Percentiles rank a stretch among this genome's conserved stretches.
Evolutionary conservation across 495 filamentous ascomycete genomes (phyloP).

Genomic region (Ascodesmis nigricans): DNA sequence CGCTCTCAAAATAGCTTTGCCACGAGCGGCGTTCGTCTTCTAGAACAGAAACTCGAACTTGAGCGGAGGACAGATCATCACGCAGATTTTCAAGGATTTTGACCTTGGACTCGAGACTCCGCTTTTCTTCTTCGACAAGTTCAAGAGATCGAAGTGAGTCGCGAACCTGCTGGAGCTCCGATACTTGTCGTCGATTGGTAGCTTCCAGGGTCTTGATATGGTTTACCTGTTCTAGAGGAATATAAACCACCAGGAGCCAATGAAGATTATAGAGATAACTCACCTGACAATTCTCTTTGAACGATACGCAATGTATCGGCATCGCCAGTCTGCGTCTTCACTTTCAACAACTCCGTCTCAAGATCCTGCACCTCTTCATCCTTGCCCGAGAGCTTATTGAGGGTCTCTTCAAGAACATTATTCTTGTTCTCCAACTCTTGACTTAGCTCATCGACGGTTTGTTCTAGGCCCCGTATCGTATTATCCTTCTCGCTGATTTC

Average conservation of each 20-base stretch:
- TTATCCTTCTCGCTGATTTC: slow-evolving; percentile 48
- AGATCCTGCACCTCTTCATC: slow-evolving; percentile 48
- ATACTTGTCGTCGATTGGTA: slow-evolving; percentile 53
- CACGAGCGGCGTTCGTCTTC: slow-evolving; percentile 76
- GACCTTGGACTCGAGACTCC: slow-evolving; percentile 53
- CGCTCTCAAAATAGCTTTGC: slow-evolving; percentile 62
- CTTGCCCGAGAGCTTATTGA: slow-evolving; percentile 42
- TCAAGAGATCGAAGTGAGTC: slow-evolving; percentile 65
- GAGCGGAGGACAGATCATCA: slow-evolving; percentile 50
- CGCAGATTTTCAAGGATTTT: slow-evolving; percentile 52
- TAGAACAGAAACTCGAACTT: slow-evolving; percentile 61
- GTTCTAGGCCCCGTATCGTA: slow-evolving; percentile 42
- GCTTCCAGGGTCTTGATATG: slow-evolving; percentile 71
- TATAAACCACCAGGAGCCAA: slow-evolving; percentile 2
- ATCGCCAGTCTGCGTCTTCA: slow-evolving; percentile 71
- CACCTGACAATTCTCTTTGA: slow-evolving; percentile 49
- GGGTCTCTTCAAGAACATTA: slow-evolving; percentile 36
- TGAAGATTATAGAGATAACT: neutral
- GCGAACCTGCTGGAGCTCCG: slow-evolving; percentile 58
- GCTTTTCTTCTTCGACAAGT: slow-evolving; percentile 91
- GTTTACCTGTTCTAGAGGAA: slow-evolving; percentile 49
- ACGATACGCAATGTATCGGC: slow-evolving; percentile 60
- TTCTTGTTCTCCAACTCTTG: slow-evolving; percentile 45
- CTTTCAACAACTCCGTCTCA: slow-evolving; percentile 57
- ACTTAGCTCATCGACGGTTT: slow-evolving; percentile 46